Conservation (phyloP, 148 eudicot species). For the Amaranthus cruentus region DNA sequence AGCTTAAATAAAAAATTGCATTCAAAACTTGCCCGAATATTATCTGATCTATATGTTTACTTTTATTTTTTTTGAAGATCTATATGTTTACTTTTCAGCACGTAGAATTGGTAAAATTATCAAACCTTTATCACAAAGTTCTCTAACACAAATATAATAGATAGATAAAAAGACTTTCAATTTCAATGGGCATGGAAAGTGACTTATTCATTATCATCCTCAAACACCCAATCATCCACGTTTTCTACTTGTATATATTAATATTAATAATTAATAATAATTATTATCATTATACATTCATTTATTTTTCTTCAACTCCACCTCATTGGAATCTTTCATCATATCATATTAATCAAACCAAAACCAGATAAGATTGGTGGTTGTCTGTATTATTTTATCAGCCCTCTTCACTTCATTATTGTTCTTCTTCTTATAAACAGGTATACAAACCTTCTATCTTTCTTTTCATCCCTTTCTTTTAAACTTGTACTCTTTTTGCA, state of each 20-base stretch:
- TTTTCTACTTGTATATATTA: constrained; percentile 15
- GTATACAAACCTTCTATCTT: constrained; percentile 18
- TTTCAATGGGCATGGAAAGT: constrained; percentile 14
- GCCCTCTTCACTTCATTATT: constrained; percentile 7
- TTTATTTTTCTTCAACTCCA: neutral
- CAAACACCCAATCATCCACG: constrained; percentile 29
- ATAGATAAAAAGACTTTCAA: constrained; percentile 5
- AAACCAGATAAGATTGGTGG: constrained; percentile 36
- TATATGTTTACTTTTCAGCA: neutral
- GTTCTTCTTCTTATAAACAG: constrained; percentile 10
- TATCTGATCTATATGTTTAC: too few relatives aligned
- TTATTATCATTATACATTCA: neutral
- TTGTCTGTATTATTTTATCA: constrained; percentile 22
- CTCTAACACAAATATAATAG: neutral
- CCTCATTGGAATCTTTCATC: constrained; percentile 22
- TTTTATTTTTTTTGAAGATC: neutral
- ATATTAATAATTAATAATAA: neutral
- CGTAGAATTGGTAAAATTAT: neutral
- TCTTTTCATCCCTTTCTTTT: constrained; percentile 8
- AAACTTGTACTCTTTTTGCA: constrained; percentile 23
- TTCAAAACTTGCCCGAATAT: too few relatives aligned
- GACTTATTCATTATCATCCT: constrained; percentile 25
- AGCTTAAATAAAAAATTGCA: too few relatives aligned
- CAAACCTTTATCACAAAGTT: neutral
- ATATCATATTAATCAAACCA: constrained; percentile 7